Evolutionary conservation across 805 yeast genomes (phyloP), one percentile per base, ranked within the genome.

Genomic region (Kodamaea restingae): DNA sequence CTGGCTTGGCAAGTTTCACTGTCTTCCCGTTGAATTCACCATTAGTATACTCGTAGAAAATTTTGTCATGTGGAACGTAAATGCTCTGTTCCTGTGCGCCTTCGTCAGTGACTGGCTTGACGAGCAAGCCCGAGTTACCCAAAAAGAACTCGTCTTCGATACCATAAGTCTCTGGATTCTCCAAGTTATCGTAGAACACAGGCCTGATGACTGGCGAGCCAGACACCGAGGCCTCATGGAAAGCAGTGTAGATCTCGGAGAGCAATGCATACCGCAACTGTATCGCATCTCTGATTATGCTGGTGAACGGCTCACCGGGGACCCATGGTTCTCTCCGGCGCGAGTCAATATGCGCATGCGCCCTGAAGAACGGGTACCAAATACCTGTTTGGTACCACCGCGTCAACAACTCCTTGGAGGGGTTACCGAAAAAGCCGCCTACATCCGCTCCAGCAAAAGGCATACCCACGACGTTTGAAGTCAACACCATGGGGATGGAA

Each of bases 381-480:
- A 85, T 77, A 42, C 97, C 98, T 2, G 95, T 73, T 60, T 93
- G 98, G 57, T 90, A 91, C 98, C 98, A 93, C 53, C 99, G 74
- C 0, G 85, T 75, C 42, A 87, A 67, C 44, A 93, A 63, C 54
- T 93, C 98, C 25, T 76, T 71, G 0, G 80, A 66, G 0, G 98
- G 98, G 56, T 93, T 75, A 3, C 95, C 95, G 55, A 88, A 90
- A 56, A 93, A 93, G 0, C 99, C 98, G 24, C 96, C 98, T 33
- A 93, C 91, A 65, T 93, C 99, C 7, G 96, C 91, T 7, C 99
- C 99, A 5, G 84, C 75, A 63, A 90, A 91, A 21, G 96, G 96
- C 80, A 80, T 81, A 7, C 95, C 95, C 1, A 78, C 86, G 20
- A 86, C 66, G 34, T 88, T 88, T 47, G 81, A 74, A 3, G 95